These are phyloP conservation scores for Rheum nobile DNA, from an alignment of 148 eudicot genomes.

Conservation along the genomic window DNA sequence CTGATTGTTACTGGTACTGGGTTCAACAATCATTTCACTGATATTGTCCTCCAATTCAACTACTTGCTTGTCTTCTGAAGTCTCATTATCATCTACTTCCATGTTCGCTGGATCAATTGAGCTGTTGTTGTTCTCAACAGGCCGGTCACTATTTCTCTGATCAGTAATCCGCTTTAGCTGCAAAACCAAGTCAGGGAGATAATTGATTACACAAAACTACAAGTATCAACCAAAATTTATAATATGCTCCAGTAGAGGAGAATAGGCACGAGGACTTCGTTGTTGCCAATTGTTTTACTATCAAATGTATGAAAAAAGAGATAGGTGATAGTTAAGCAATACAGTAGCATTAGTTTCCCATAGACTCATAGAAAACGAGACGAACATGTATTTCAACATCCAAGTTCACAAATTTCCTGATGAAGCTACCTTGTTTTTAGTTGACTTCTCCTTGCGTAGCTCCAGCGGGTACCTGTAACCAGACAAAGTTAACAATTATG, in stretches of 20 bases:
- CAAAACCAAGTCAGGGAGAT: conserved; percentile 14
- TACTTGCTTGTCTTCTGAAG: conserved; percentile 34
- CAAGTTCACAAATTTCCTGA: not conserved
- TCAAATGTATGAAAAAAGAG: not conserved
- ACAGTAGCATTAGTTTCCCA: not conserved
- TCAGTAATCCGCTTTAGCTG: conserved; percentile 48
- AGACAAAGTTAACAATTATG: conserved; percentile 1
- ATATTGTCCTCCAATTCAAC: conserved; percentile 34
- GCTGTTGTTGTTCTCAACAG: conserved; percentile 17
- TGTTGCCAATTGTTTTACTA: not conserved
- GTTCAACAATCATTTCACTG: conserved; percentile 34
- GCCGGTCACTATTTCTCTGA: conserved; percentile 16
- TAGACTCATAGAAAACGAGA: not conserved
- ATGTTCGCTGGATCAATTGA: conserved; percentile 22
- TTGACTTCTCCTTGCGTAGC: no score
- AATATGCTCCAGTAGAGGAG: not conserved
- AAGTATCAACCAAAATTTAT: not conserved
- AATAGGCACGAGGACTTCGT: not conserved
- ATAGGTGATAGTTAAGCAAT: not conserved
- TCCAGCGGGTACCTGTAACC: conserved; percentile 83
- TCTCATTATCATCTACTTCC: conserved; percentile 28
- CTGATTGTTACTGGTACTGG: conserved; percentile 22
- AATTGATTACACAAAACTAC: not conserved
- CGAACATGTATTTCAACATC: not conserved
- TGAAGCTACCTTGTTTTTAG: conserved; percentile 61